Evolutionary conservation across 768 basidiomycete species (phyloP), one percentile per base, ranked within the genome.

Genomic region (Amanita fuliginea): DNA sequence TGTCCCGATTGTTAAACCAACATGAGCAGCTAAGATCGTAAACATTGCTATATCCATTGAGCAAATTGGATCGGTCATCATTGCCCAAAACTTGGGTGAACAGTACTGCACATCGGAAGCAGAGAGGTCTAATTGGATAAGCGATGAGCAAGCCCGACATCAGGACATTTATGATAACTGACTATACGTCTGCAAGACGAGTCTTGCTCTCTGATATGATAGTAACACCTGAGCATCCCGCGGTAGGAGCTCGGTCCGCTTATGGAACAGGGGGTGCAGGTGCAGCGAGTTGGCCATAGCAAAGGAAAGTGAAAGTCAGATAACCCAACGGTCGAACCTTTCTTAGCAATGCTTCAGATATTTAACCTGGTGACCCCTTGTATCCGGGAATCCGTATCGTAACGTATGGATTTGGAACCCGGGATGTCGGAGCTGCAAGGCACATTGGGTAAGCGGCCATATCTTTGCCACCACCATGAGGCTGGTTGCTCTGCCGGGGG

Each of bases 61-160:
- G 53, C 69, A 65, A 32, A 78, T 72, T 1, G 76, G 77, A 55
- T 80, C 76, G 16, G 60, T 71, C 63, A 77, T 72, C 63, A 80
- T 59, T 2, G 65, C 63, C 77, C 78, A 79, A 54, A 74, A 80
- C 42, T 61, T 68, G 0, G 69, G 58, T 13, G 75, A 71, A 53
- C 75, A 74, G 48, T 64, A 62, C 48, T 75, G 68, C 19, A 80
- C 66, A 54, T 79, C 77, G 4, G 63, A 62, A 8, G 66, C 66
- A 19, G 71, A 70, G 47, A 77, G 58, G 42, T 63, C 74, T 73
- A 52, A 6, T 26, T 21, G 28, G n/a, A 43, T n/a, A 37, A 30
- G 43, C 48, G 51, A 43, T 33, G 35, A 54, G 42, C 56, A 53
- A 30, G 30, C 44, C 9, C 19, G 24, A 13, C 47, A 14, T 46